A percentile compares a stretch with the other conserved stretches of the same genome.
phyloP scores from a whole-genome alignment of 2,329 filamentous ascomycete species.

The Talaromyces sp. region DNA sequence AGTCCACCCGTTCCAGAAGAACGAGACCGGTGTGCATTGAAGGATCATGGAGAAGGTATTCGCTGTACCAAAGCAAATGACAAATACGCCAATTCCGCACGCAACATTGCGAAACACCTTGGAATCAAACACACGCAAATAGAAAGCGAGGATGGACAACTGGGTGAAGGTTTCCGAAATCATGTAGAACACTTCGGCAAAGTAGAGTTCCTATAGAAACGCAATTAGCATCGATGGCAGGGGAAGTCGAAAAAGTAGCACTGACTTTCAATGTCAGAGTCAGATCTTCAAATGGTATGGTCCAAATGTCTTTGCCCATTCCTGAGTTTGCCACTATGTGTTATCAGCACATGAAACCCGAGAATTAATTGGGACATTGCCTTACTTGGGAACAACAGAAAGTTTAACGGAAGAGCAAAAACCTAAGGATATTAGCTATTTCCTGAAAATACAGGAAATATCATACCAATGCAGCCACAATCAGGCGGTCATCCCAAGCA shows the following conservation, averaged over 20 bases:
- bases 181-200: slow-evolving; percentile 43
- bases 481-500: slow-evolving; percentile 10
- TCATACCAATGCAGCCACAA: slow-evolving; percentile 7
- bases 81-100: slow-evolving; percentile 41
- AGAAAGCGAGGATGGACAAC: slow-evolving; percentile 50
- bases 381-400: slow-evolving; percentile 10
- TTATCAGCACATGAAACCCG: background rate
- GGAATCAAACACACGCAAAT: slow-evolving; percentile 49
- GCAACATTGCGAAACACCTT: slow-evolving; percentile 34
- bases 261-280: slow-evolving; percentile 19
- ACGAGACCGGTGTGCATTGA: slow-evolving; percentile 31
- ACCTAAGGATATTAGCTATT: background rate
- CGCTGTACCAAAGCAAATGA: slow-evolving; percentile 45
- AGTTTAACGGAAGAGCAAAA: slow-evolving; percentile 9
- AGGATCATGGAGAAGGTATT: slow-evolving; percentile 20
- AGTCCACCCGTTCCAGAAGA: slow-evolving; percentile 52
- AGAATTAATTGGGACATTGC: background rate
- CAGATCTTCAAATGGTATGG: slow-evolving; percentile 36
- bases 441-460: background rate
- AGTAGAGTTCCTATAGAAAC: slow-evolving; percentile 11
- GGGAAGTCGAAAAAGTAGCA: background rate
- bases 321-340: slow-evolving; percentile 32
- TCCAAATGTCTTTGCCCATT: slow-evolving; percentile 43
- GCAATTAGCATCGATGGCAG: background rate
- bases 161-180: slow-evolving; percentile 43